Evolutionary conservation across 192 early-diverging fungal species (phyloP).

Genomic region (Coemansia sp.): DNA sequence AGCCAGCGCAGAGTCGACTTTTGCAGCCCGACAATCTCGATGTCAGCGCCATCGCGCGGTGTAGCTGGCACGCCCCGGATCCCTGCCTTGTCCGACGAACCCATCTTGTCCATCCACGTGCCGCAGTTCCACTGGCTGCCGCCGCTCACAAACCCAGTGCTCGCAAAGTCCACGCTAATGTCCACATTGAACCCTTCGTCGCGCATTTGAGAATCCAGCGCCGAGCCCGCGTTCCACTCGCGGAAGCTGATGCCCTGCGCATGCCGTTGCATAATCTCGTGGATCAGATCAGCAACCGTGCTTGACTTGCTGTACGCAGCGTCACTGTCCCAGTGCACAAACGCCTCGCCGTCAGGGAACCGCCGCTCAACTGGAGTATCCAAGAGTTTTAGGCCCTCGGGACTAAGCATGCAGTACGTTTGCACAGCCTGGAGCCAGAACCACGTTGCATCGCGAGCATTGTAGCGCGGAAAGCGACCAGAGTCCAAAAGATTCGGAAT

Average conservation of each 20-base stretch:
- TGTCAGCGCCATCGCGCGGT: slow-evolving; percentile 85
- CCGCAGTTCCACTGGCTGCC: slow-evolving; percentile 95
- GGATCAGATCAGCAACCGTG: slow-evolving; percentile 84
- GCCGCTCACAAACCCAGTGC: slow-evolving; percentile 78
- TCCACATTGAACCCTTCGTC: slow-evolving; percentile 86
- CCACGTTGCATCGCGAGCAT: slow-evolving; percentile 95
- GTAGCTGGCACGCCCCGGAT: slow-evolving; percentile 89
- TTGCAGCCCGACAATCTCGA: slow-evolving; percentile 90
- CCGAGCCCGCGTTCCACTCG: slow-evolving; percentile 91
- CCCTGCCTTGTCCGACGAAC: slow-evolving; percentile 90
- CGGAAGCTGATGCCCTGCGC: slow-evolving; percentile 87
- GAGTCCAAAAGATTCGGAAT: slow-evolving; percentile 96
- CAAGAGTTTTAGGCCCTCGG: slow-evolving; percentile 78
- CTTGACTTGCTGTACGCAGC: slow-evolving; percentile 61
- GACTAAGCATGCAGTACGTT: slow-evolving; percentile 72
- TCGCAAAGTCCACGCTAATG: slow-evolving; percentile 68
- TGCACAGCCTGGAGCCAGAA: slow-evolving; percentile 93
- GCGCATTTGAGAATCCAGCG: slow-evolving; percentile 89
- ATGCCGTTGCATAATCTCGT: slow-evolving; percentile 90
- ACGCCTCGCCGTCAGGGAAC: slow-evolving; percentile 75
- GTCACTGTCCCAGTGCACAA: slow-evolving; percentile 66
- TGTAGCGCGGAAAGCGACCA: slow-evolving; percentile 83
- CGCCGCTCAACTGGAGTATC: slow-evolving; percentile 69
- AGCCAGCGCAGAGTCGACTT: slow-evolving; percentile 87
- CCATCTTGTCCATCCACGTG: slow-evolving; percentile 99